Evolutionary conservation across 1,284 basidiomycete species (phyloP).

Genomic region (Erythrobasidium hasegawianum): DNA sequence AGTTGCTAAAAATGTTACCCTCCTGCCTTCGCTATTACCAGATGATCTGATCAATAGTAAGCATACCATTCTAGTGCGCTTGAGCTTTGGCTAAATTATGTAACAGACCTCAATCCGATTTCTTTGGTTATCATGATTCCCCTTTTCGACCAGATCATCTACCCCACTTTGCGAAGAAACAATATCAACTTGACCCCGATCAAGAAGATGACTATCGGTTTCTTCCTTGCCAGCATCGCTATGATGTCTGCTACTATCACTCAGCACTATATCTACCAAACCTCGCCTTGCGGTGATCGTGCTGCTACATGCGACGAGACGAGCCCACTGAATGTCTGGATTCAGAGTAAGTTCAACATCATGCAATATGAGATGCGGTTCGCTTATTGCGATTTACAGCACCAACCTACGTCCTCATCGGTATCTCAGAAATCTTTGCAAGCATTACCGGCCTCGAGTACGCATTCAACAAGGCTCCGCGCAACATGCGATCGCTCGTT

Average conservation of each 20-base stretch:
- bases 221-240: constrained; percentile 56
- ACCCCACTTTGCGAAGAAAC: constrained; percentile 64
- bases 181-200: constrained; percentile 68
- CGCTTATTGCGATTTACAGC: neutral
- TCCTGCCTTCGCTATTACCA: constrained; percentile 55
- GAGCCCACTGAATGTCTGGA: constrained; percentile 66
- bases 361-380: no score
- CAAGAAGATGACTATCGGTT: constrained; percentile 71
- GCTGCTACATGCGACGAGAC: constrained; percentile 56
- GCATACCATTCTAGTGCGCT: no score
- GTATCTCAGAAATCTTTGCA: constrained; percentile 66
- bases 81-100: no score
- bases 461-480: constrained; percentile 70
- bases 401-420: constrained; percentile 45
- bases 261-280: constrained; percentile 67
- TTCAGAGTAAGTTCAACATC: constrained; percentile 49
- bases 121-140: constrained; percentile 56
- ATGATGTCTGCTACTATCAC: constrained; percentile 64
- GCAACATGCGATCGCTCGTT: constrained; percentile 51
- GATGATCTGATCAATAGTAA: constrained; percentile 70
- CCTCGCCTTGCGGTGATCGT: constrained; percentile 61
- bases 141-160: constrained; percentile 53
- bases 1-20: neutral
- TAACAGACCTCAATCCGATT: constrained; percentile 63
- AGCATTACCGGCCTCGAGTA: constrained; percentile 76